Percentiles rank a stretch among this genome's conserved stretches.
phyloP scores from a whole-genome alignment of 2,329 filamentous ascomycete species.

The Apiospora arundinis region DNA sequence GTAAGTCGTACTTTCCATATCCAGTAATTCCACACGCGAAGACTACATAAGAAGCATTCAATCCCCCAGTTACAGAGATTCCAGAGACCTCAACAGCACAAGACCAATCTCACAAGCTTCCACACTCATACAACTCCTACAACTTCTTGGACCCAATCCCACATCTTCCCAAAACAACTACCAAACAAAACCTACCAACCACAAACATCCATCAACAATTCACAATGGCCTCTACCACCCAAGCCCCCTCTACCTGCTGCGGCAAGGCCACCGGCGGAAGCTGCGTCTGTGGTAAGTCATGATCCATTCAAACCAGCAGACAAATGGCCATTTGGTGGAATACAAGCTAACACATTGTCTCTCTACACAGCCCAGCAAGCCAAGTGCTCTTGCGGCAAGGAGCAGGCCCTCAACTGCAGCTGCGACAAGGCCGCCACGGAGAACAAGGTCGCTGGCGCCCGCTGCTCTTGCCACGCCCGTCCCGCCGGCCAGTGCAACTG shows the following conservation, averaged over 20 bases:
- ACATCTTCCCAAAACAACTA: not conserved
- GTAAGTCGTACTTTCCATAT: slow-evolving; percentile 20
- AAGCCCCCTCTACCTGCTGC: slow-evolving; percentile 59
- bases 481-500: slow-evolving; percentile 84
- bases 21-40: not conserved
- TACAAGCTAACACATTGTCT: slow-evolving; percentile 21
- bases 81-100: not conserved
- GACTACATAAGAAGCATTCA: slow-evolving; percentile 1
- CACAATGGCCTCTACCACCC: slow-evolving; percentile 42
- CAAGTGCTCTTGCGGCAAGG: slow-evolving; percentile 88
- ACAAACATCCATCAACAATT: slow-evolving; percentile 22
- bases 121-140: not conserved
- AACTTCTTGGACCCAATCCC: not conserved
- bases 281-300: slow-evolving; percentile 63
- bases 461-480: slow-evolving; percentile 84
- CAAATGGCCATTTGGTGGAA: slow-evolving; percentile 11
- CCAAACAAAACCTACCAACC: not conserved
- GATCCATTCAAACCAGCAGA: slow-evolving; percentile 4
- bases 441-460: slow-evolving; percentile 74
- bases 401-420: slow-evolving; percentile 83
- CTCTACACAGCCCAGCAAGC: slow-evolving; percentile 61
- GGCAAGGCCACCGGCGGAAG: slow-evolving; percentile 54
- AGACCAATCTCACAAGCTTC: not conserved
- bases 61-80: not conserved
- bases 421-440: slow-evolving; percentile 79